These are phyloP conservation scores for Phytophthora fragariae DNA, from an alignment of 352 stramenopile genomes.

Conservation along the genomic window DNA sequence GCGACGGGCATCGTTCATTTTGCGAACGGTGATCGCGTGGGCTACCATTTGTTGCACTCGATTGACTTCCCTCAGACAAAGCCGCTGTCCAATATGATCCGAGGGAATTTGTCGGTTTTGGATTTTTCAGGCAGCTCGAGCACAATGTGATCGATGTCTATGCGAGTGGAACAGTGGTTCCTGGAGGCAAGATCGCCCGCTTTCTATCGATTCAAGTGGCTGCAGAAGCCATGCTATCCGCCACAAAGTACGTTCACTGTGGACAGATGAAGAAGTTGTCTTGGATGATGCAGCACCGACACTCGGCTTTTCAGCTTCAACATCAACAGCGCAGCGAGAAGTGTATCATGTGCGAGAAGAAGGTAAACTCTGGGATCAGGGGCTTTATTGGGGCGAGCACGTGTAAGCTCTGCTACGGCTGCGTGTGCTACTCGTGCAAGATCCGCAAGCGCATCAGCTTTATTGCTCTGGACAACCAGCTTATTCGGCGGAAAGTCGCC, in stretches of 20 bases:
- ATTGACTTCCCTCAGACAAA: constrained; percentile 27
- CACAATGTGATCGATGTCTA: constrained; percentile 17
- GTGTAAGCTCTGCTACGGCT: not conserved
- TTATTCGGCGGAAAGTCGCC: not conserved
- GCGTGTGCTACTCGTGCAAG: not conserved
- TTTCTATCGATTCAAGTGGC: constrained; percentile 17
- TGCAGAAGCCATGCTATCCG: constrained; percentile 13
- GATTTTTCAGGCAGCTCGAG: constrained; percentile 26
- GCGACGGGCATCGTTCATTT: constrained; percentile 4
- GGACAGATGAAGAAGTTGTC: constrained; percentile 8
- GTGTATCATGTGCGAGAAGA: not conserved
- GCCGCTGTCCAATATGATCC: constrained; percentile 18
- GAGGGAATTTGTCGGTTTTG: constrained; percentile 44
- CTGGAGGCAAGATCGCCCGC: constrained; percentile 1
- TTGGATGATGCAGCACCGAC: constrained; percentile 3
- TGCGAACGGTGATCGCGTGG: constrained; percentile 15
- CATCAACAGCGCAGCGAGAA: not conserved
- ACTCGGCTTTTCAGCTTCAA: constrained; percentile 1
- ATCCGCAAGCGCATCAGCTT: constrained; percentile 1
- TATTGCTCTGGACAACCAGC: not conserved
- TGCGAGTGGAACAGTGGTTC: constrained; percentile 5
- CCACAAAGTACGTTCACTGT: constrained; percentile 23
- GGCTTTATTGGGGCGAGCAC: not conserved
- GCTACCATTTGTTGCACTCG: constrained; percentile 21
- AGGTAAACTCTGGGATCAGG: not conserved